Evolutionary conservation across 2,329 filamentous ascomycete genomes (phyloP).

Genomic region (Aureobasidium leucospermi): DNA sequence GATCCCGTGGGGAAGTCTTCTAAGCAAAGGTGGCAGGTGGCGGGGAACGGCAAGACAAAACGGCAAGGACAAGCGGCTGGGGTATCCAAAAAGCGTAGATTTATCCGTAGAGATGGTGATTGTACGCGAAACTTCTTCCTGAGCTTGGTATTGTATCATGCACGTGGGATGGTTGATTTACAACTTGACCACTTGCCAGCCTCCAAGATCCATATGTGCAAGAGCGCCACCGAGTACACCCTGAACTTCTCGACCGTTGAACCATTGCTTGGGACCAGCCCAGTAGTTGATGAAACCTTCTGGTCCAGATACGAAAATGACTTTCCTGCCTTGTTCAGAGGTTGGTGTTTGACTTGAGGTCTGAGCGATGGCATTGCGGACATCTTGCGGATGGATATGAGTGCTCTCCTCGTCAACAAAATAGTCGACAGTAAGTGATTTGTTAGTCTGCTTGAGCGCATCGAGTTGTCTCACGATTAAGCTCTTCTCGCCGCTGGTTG

Average conservation of each 20-base stretch:
- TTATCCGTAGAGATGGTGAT: background rate
- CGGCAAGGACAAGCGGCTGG: background rate
- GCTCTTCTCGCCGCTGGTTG: conserved; percentile 35
- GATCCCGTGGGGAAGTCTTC: background rate
- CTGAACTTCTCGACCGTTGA: conserved; percentile 63
- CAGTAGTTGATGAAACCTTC: conserved; percentile 80
- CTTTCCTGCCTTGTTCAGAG: conserved; percentile 39
- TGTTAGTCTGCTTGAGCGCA: conserved; percentile 59
- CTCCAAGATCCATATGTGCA: conserved; percentile 50
- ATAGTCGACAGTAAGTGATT: conserved; percentile 51
- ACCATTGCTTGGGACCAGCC: conserved; percentile 74
- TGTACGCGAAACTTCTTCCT: background rate
- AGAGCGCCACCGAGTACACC: conserved; percentile 66
- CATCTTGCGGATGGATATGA: conserved; percentile 46
- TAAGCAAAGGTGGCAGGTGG: background rate
- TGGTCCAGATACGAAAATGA: conserved; percentile 83
- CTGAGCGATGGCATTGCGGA: conserved; percentile 23
- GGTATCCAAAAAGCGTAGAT: background rate
- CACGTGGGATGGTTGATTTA: conserved; percentile 24
- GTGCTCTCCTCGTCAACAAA: conserved; percentile 74
- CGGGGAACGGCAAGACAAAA: background rate
- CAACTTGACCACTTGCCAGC: conserved; percentile 54
- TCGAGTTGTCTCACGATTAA: conserved; percentile 65
- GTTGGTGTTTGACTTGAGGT: background rate
- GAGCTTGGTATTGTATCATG: background rate